Percentiles rank a stretch among this genome's conserved stretches.
Evolutionary conservation across 2,329 filamentous ascomycete genomes (phyloP).

Genomic region (Colletotrichum sp.): DNA sequence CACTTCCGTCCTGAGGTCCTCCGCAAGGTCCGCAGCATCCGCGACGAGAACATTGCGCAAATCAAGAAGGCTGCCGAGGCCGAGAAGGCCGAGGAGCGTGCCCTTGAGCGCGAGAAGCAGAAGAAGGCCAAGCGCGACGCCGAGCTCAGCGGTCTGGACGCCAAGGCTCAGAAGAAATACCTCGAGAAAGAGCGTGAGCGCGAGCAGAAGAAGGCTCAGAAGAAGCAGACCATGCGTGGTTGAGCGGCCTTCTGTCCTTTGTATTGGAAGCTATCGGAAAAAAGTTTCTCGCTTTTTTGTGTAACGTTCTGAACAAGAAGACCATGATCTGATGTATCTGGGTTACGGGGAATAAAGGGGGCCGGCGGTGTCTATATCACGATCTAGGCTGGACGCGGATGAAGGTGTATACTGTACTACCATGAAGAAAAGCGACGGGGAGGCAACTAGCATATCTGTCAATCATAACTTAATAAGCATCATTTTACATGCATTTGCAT

Average conservation of each 20-base stretch:
- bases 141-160: conserved; percentile 76
- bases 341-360: neutral
- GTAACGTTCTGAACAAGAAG: neutral
- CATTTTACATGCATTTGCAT: neutral
- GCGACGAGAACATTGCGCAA: conserved; percentile 81
- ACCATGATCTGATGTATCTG: neutral
- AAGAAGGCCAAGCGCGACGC: conserved; percentile 92
- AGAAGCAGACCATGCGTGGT: conserved; percentile 59
- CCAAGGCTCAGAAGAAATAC: conserved; percentile 86
- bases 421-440: neutral
- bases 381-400: neutral
- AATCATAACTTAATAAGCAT: conserved; percentile 14
- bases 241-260: conserved; percentile 31
- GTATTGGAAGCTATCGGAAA: neutral
- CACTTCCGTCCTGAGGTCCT: conserved; percentile 92
- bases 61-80: conserved; percentile 83
- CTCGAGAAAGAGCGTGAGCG: conserved; percentile 82
- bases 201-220: conserved; percentile 63
- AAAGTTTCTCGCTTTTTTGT: neutral
- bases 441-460: conserved; percentile 5
- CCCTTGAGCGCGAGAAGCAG: conserved; percentile 72
- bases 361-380: conserved; percentile 7
- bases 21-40: conserved; percentile 80
- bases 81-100: conserved; percentile 79
- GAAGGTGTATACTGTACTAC: conserved; percentile 10